These are phyloP conservation scores for Picocystis sp. DNA, from an alignment of 163 green algal genomes.

Conservation along the genomic window DNA sequence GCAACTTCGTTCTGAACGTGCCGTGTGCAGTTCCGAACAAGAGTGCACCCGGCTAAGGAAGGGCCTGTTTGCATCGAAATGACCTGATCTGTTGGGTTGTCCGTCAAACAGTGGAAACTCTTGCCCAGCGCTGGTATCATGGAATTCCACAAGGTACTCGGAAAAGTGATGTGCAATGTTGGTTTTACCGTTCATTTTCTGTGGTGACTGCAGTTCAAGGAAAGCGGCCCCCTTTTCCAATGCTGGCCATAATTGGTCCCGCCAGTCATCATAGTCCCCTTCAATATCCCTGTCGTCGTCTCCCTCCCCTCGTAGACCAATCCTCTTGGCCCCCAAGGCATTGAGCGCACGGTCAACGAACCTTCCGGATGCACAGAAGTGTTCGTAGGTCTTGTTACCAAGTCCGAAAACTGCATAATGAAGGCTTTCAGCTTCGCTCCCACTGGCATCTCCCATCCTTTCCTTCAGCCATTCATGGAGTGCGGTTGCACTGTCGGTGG, in stretches of 20 bases:
- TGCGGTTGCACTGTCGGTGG: slow-evolving; percentile 73
- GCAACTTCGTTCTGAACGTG: slow-evolving; percentile 55
- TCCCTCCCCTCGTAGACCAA: slow-evolving; percentile 53
- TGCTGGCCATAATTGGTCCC: slow-evolving; percentile 5
- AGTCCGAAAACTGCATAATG: slow-evolving; percentile 83
- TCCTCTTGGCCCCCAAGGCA: slow-evolving; percentile 35
- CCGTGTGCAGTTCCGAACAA: slow-evolving; percentile 51
- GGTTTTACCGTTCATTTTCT: no score
- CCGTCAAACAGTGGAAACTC: no score
- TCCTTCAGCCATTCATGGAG: slow-evolving; percentile 70
- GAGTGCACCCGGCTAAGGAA: no score
- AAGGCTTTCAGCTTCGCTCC: slow-evolving; percentile 27
- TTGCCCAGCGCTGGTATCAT: no score
- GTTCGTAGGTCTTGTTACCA: slow-evolving; percentile 95
- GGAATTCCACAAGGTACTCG: no score
- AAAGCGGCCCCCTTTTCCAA: neutral
- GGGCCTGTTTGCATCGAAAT: no score
- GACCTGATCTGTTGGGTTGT: no score
- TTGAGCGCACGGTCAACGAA: slow-evolving; percentile 34
- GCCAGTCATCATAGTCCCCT: slow-evolving; percentile 77
- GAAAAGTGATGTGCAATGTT: no score
- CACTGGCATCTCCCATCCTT: slow-evolving; percentile 12
- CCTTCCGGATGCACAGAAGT: slow-evolving; percentile 82
- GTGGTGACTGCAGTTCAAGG: no score
- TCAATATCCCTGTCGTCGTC: slow-evolving; percentile 76